Base-by-base conservation (phyloP, 441 rosid genomes). In the Erodium trifolium region DNA sequence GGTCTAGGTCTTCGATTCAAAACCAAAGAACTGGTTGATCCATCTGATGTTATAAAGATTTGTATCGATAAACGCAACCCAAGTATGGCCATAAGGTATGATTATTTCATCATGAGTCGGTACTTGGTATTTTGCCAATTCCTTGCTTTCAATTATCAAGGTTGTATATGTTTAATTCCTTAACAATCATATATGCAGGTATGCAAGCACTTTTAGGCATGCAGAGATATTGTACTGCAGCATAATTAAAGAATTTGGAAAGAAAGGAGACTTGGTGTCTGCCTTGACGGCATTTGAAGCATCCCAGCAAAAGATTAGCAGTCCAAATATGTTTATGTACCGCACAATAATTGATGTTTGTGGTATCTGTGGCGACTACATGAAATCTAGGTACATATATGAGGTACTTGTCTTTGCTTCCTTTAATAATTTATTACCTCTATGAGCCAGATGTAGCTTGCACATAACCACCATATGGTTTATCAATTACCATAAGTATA, bases 261-360 rank as follows among this genome's bases (percentile, higher is more conserved):
- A 86, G 84, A 86, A 76, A 76, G 77, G 84, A 71, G 91, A 89
- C 69, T 73, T 91, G 85, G 84, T 71, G 34, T 88, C 95, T 70
- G 95, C 93, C 65, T 72, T 91, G 85, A 77, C 70, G 63, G 87
- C 88, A 18, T 93, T 85, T 78, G 93, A 91, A 79, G 85, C 81
- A 63, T 83, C 80, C 77, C 86, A 78, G 81, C 67, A 84, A 71
- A 75, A 80, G 73, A 71, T 84, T 71, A 75, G 47, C 62, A 75
- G 77, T 70, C 89, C 95, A 65, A 91, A 87, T 75, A 88, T 87
- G 97, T 88, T 82, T 74, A 75, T 88, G 63, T 88, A 71, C 77
- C 99, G 93, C 63, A 82, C 93, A 13, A 77, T 87, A 66, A 89
- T 93, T 67, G 97, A 93, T 72, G 84, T 78, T 67, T 89, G 95